Evolutionary conservation across 2,329 filamentous ascomycete species (phyloP).

Genomic region (Colletotrichum costaricense): DNA sequence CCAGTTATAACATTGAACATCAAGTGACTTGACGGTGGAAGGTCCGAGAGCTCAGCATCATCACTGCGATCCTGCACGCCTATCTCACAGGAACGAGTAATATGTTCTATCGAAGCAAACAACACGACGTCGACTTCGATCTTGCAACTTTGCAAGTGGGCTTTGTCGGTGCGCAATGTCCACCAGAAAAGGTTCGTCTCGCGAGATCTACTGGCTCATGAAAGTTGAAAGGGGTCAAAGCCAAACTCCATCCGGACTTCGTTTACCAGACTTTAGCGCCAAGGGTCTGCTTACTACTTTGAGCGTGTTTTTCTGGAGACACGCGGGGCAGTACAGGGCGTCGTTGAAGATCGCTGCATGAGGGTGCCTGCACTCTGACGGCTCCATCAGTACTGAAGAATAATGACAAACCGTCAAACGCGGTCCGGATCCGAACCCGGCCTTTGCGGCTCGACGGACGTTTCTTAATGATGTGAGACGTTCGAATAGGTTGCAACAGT

Average conservation of each 20-base stretch:
- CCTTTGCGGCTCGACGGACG: not conserved
- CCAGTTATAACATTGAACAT: not conserved
- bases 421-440: no score
- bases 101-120: not conserved
- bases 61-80: not conserved
- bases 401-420: not conserved
- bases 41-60: not conserved
- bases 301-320: not conserved
- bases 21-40: not conserved
- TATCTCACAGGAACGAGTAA: not conserved
- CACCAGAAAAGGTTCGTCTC: not conserved
- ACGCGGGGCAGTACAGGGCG: not conserved
- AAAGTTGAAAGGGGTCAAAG: not conserved
- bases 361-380: not conserved
- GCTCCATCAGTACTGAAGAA: no score
- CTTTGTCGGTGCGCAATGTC: not conserved
- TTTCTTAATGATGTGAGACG: not conserved
- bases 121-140: not conserved
- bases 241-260: not conserved
- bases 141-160: not conserved
- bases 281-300: not conserved
- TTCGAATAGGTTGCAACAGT: not conserved
- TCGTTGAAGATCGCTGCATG: not conserved
- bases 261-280: not conserved
- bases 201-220: not conserved